Percentiles rank a stretch among this genome's conserved stretches.
These are phyloP conservation scores for Pichia manshurica DNA, from an alignment of 805 yeast species.

Conservation along the genomic window DNA sequence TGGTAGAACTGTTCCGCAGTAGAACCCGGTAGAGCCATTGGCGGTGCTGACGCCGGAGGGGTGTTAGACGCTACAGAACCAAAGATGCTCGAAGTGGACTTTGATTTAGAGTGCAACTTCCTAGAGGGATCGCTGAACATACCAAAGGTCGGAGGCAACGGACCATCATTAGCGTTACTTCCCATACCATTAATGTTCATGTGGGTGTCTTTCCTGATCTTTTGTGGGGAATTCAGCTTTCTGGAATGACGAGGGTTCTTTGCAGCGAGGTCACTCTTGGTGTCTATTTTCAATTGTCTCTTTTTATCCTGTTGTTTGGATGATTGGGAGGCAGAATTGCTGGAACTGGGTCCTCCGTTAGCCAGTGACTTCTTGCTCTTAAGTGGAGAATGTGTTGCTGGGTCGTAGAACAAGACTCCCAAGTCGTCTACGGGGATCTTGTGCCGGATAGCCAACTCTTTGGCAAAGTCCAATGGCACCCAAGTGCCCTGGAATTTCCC, in stretches of 20 bases:
- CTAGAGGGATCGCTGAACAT: constrained; percentile 5
- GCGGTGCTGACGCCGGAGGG: not conserved
- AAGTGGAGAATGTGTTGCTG: constrained; percentile 41
- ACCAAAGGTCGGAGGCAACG: constrained; percentile 18
- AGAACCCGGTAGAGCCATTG: not conserved
- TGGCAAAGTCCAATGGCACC: constrained; percentile 69
- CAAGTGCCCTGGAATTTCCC: constrained; percentile 85
- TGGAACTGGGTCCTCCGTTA: not conserved
- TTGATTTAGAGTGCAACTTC: constrained; percentile 1
- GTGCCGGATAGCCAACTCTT: constrained; percentile 46
- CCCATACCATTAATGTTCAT: too few species aligned
- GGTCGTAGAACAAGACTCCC: constrained; percentile 49
- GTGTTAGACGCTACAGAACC: not conserved
- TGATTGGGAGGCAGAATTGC: not conserved
- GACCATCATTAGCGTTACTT: not conserved
- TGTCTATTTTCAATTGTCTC: not conserved
- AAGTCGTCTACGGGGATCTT: constrained; percentile 46
- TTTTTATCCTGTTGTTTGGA: constrained; percentile 13
- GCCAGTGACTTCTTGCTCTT: constrained; percentile 31
- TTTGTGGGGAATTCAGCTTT: constrained; percentile 5
- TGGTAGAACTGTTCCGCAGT: not conserved
- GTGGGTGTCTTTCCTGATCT: not conserved
- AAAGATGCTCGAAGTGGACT: constrained; percentile 1
- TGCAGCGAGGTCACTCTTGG: not conserved
- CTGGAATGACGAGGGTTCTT: too few species aligned